Evolutionary conservation across 2,329 filamentous ascomycete species (phyloP).

Genomic region (Escovopsis sp.): DNA sequence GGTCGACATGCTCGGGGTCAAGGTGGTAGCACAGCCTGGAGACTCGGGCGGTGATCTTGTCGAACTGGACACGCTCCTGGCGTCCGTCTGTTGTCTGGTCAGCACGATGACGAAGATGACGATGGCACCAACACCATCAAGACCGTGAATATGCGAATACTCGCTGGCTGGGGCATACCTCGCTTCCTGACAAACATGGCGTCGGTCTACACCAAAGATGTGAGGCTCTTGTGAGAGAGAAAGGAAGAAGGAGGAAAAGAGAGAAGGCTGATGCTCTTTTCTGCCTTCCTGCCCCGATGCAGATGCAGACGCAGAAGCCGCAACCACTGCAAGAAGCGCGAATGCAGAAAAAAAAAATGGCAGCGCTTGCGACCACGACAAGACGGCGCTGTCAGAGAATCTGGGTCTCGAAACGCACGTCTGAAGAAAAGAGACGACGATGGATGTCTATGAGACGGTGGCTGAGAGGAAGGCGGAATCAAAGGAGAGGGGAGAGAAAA

Average conservation of each 20-base stretch:
- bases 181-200: conserved; percentile 49
- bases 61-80: conserved; percentile 99
- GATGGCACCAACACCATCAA: not conserved
- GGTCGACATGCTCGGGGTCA: conserved; percentile 87
- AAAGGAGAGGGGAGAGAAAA: not conserved
- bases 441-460: no score
- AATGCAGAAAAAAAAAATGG: no score
- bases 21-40: conserved; percentile 95
- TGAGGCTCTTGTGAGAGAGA: conserved; percentile 5
- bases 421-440: no score
- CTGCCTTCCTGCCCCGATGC: no score
- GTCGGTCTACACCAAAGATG: conserved; percentile 8
- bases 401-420: no score
- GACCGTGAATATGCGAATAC: no score
- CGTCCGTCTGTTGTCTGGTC: conserved; percentile 61
- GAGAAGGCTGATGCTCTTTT: no score
- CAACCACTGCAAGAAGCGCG: no score
- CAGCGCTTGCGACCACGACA: no score
- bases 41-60: conserved; percentile 98
- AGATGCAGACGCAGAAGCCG: no score
- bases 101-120: conserved; percentile 9
- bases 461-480: not conserved
- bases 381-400: no score
- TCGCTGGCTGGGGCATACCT: conserved; percentile 27
- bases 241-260: conserved; percentile 1